phyloP scores from a whole-genome alignment of 306 rosid genomes.

The Vicia faba region DNA sequence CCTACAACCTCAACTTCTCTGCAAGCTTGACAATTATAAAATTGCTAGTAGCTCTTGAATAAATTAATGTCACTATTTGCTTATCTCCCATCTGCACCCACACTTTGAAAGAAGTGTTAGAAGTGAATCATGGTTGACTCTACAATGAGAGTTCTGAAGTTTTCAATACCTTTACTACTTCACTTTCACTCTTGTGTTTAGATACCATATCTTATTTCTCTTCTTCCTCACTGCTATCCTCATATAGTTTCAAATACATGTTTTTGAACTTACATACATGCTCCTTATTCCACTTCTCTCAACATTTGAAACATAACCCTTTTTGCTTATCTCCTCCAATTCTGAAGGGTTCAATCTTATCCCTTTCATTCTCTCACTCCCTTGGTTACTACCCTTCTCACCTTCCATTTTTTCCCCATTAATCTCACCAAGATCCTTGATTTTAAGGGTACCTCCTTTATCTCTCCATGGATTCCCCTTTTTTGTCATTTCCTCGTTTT shows the following conservation, averaged over 20 bases:
- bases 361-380: not conserved
- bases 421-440: not conserved
- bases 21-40: too few species aligned
- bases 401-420: not conserved
- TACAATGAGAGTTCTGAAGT: too few species aligned
- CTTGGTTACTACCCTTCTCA: accelerated
- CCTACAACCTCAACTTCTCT: too few species aligned
- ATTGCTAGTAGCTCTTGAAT: too few species aligned
- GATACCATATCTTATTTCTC: too few species aligned
- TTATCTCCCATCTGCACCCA: too few species aligned
- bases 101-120: too few species aligned
- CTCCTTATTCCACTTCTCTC: not conserved
- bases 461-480: not conserved
- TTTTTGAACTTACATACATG: not conserved
- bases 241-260: not conserved
- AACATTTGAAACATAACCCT: not conserved
- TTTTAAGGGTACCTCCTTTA: not conserved
- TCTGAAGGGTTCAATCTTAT: not conserved
- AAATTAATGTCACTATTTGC: too few species aligned
- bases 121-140: too few species aligned
- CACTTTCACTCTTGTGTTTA: too few species aligned
- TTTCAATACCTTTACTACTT: too few species aligned
- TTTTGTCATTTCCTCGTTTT: too few species aligned
- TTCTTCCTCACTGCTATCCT: not conserved
- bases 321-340: not conserved